Conservation (phyloP, 2,329 filamentous ascomycete genomes). For the Botryotinia convoluta region DNA sequence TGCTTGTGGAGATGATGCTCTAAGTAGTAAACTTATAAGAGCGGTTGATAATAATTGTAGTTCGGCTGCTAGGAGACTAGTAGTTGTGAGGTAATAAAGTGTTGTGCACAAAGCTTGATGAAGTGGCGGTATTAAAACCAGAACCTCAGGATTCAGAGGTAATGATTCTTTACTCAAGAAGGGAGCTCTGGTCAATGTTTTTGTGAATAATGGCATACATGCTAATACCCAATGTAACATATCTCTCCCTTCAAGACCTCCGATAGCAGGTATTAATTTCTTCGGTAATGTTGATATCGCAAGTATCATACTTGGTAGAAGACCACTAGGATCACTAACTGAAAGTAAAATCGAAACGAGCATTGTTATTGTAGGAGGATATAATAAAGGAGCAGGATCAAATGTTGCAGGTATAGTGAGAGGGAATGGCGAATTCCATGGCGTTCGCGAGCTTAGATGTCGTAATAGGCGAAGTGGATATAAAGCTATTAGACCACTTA, state of each 20-base stretch:
- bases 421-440: conserved; percentile 30
- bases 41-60: conserved; percentile 81
- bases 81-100: conserved; percentile 79
- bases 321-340: conserved; percentile 54
- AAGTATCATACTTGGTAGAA: conserved; percentile 81
- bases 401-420: conserved; percentile 69
- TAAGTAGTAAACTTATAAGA: conserved; percentile 76
- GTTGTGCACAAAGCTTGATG: conserved; percentile 74
- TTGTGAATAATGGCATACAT: conserved; percentile 58
- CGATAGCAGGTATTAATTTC: conserved; percentile 63
- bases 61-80: conserved; percentile 82
- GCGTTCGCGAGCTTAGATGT: conserved; percentile 40
- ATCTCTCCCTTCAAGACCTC: conserved; percentile 56
- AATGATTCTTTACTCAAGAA: background rate
- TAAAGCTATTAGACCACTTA: conserved; percentile 44
- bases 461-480: conserved; percentile 60
- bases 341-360: conserved; percentile 74
- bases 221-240: conserved; percentile 77
- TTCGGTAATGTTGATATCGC: conserved; percentile 74
- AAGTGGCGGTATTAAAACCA: conserved; percentile 70
- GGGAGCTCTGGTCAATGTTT: background rate
- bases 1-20: conserved; percentile 77
- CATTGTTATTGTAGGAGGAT: conserved; percentile 74
- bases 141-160: conserved; percentile 34
- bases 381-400: conserved; percentile 87